phyloP scores from a whole-genome alignment of 2,329 filamentous ascomycete genomes.

The Neofusicoccum umdonicola region DNA sequence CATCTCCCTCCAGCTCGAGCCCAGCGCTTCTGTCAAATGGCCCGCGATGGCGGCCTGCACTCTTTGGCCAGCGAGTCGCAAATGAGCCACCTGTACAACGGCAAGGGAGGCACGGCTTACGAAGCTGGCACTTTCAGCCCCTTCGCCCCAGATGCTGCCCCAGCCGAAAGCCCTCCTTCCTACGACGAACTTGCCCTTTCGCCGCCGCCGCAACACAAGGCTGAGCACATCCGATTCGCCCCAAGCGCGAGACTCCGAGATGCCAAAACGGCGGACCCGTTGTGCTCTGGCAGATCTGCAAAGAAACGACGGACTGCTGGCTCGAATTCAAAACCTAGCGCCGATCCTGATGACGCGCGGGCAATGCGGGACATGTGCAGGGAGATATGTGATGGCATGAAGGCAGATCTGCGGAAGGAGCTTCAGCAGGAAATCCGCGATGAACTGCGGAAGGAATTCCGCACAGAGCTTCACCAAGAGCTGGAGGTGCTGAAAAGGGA shows the following conservation, averaged over 20 bases:
- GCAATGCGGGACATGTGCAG: not conserved
- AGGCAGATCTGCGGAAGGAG: not conserved
- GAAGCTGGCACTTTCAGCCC: not conserved
- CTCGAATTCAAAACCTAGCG: not conserved
- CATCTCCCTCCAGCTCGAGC: not conserved
- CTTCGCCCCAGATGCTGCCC: not conserved
- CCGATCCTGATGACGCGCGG: not conserved
- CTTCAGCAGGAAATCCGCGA: not conserved
- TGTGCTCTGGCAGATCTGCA: not conserved
- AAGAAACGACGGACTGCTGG: not conserved
- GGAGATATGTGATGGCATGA: not conserved
- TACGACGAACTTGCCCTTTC: conserved; percentile 4
- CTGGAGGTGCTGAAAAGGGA: not conserved
- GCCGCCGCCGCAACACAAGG: not conserved
- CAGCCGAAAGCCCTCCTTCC: not conserved
- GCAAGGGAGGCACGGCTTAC: not conserved
- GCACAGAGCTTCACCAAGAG: not conserved
- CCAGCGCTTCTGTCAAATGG: not conserved
- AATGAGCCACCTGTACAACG: not conserved
- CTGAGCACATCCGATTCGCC: no score
- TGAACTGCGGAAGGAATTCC: not conserved
- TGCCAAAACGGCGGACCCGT: no score
- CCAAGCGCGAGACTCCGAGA: no score
- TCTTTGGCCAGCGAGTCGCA: not conserved
- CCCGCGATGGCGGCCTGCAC: not conserved